A percentile compares a stretch with the other conserved stretches of the same genome.
Conservation (phyloP, 2,329 filamentous ascomycete species). For the Ceratocystis ficicola region DNA sequence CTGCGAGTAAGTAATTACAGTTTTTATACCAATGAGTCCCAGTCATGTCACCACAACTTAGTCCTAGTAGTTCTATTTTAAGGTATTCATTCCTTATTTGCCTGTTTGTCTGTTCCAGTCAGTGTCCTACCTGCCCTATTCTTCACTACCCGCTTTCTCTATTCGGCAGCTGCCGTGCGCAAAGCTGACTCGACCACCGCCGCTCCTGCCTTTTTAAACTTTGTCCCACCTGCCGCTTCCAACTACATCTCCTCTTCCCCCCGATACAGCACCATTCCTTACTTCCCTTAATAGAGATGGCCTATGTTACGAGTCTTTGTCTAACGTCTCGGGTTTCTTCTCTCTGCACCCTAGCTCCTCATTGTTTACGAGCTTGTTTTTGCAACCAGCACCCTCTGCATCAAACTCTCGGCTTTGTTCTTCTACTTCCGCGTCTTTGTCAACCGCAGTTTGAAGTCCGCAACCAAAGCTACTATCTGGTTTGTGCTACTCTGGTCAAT, state of each 20-base stretch:
- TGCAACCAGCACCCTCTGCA: conserved; percentile 27
- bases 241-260: not conserved
- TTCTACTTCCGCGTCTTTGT: conserved; percentile 36
- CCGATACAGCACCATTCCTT: not conserved
- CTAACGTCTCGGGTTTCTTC: not conserved
- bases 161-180: not conserved
- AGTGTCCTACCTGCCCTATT: not conserved
- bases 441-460: conserved; percentile 27
- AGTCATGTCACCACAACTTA: not conserved
- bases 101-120: not conserved
- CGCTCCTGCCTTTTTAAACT: not conserved
- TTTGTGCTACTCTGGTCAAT: conserved; percentile 27
- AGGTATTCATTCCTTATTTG: not conserved
- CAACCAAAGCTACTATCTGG: conserved; percentile 27
- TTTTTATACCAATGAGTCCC: not conserved
- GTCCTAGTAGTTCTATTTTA: not conserved
- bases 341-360: conserved; percentile 28
- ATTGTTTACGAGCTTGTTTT: conserved; percentile 31
- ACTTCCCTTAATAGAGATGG: not conserved
- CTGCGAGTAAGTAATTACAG: conserved; percentile 21
- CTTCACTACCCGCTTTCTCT: not conserved
- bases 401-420: conserved; percentile 33
- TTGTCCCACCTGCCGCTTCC: not conserved
- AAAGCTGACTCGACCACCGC: not conserved
- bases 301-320: too few species aligned